Evolutionary conservation across 257 asterid genomes (phyloP).

Genomic region (Solanum neorickii): DNA sequence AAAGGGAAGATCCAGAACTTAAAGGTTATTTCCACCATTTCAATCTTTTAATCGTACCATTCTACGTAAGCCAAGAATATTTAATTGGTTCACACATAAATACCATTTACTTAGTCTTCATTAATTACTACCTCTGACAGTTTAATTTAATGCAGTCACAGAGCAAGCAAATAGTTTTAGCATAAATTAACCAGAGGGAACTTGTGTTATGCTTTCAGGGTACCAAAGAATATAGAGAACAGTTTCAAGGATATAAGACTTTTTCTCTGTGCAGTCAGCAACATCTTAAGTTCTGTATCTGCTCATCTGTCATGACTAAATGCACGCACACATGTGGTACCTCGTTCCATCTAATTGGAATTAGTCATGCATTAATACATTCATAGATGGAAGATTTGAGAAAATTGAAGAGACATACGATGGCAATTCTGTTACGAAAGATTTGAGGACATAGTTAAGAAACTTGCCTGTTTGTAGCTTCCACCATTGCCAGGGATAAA

Average conservation of each 20-base stretch:
- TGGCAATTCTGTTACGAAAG: neutral
- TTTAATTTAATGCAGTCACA: neutral
- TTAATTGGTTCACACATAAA: neutral
- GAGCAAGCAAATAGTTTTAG: neutral
- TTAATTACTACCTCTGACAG: neutral
- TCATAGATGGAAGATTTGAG: neutral
- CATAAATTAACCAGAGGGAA: neutral
- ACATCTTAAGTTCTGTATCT: neutral
- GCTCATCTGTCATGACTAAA: neutral
- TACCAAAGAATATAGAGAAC: neutral
- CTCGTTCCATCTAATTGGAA: neutral
- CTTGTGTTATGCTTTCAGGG: neutral
- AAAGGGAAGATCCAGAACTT: neutral
- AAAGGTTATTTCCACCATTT: neutral
- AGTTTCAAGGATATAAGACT: neutral
- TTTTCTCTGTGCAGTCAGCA: neutral
- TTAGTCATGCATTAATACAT: neutral
- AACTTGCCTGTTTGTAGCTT: constrained; percentile 93
- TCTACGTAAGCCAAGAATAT: neutral
- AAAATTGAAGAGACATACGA: neutral
- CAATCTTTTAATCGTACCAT: neutral
- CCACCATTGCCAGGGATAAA: constrained; percentile 98
- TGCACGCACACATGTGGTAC: neutral
- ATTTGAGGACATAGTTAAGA: neutral
- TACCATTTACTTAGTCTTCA: neutral